Percentiles rank a stretch among this genome's conserved stretches.
Conservation (phyloP, 371 early-diverging fungal genomes). For the Mycotypha africana region DNA sequence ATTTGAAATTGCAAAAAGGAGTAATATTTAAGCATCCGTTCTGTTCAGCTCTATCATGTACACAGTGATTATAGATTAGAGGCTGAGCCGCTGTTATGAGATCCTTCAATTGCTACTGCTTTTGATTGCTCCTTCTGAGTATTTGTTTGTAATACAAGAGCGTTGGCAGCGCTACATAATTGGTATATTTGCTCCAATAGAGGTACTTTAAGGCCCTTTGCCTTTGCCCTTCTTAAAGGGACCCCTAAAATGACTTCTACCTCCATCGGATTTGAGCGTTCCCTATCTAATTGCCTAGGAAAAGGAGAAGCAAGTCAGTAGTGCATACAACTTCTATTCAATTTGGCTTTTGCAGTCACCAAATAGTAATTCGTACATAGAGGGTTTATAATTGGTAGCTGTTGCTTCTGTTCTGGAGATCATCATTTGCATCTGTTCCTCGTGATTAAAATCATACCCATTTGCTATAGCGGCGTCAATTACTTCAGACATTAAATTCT, state of each 20-base stretch:
- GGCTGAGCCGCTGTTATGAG: too few species aligned
- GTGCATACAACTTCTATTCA: background rate
- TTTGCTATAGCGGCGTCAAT: conserved; percentile 48
- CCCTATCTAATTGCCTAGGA: conserved; percentile 54
- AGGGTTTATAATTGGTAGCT: conserved; percentile 55
- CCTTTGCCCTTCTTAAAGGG: conserved; percentile 54
- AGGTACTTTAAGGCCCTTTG: conserved; percentile 36
- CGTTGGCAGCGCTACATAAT: conserved; percentile 12
- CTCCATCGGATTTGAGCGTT: conserved; percentile 59
- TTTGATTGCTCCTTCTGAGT: too few species aligned
- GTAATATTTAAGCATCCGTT: too few species aligned
- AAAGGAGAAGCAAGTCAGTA: background rate
- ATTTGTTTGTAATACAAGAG: too few species aligned
- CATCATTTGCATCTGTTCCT: conserved; percentile 40
- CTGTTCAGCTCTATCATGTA: too few species aligned
- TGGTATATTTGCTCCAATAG: conserved; percentile 27
- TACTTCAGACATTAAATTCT: conserved; percentile 59
- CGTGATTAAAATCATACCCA: conserved; percentile 41
- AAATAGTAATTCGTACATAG: conserved; percentile 47
- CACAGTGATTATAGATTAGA: too few species aligned
- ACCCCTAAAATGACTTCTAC: conserved; percentile 60
- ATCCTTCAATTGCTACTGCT: too few species aligned
- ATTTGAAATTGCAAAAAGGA: too few species aligned
- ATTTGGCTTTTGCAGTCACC: background rate
- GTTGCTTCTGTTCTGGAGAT: conserved; percentile 41